A percentile compares a stretch with the other conserved stretches of the same genome.
Evolutionary conservation across 192 early-diverging fungal species (phyloP).

Genomic region (Gorgonomyces haynaldii): DNA sequence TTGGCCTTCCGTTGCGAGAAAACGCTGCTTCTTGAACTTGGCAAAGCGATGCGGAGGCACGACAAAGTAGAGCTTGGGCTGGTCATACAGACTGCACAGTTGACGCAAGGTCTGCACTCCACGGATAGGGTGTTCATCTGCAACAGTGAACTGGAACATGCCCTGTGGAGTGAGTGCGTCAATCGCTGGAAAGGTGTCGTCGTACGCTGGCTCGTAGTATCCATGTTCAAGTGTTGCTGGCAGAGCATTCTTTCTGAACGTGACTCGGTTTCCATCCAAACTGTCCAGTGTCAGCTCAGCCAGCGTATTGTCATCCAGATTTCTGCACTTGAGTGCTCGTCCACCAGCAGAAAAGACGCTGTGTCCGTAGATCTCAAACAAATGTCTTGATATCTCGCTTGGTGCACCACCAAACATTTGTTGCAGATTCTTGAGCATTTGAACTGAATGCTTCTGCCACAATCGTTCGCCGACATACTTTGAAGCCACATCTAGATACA

Average conservation of each 20-base stretch:
- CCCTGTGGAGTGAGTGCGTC: conserved; percentile 17
- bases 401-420: conserved; percentile 12
- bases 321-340: conserved; percentile 13
- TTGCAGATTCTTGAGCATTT: conserved; percentile 13
- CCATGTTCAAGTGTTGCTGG: conserved; percentile 1
- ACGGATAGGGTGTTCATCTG: conserved; percentile 15
- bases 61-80: conserved; percentile 7
- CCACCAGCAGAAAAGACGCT: conserved; percentile 16
- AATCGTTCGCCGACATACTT: conserved; percentile 19
- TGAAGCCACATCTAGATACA: conserved; percentile 11
- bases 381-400: conserved; percentile 16
- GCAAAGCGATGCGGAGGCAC: conserved; percentile 7
- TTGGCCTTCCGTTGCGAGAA: conserved; percentile 1
- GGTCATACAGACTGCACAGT: conserved; percentile 6
- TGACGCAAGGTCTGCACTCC: conserved; percentile 2
- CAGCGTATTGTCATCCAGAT: conserved; percentile 3
- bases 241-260: conserved; percentile 9
- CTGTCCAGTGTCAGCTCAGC: conserved; percentile 5
- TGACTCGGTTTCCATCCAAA: conserved; percentile 6
- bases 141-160: conserved; percentile 22
- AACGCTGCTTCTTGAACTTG: conserved; percentile 10
- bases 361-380: conserved; percentile 16
- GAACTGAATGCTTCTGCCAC: conserved; percentile 13
- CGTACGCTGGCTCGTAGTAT: conserved; percentile 16
- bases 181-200: conserved; percentile 17